Percentiles rank a stretch among this genome's conserved stretches.
These are phyloP conservation scores for Wickerhamiella slavikovae DNA, from an alignment of 805 yeast species.

Conservation along the genomic window DNA sequence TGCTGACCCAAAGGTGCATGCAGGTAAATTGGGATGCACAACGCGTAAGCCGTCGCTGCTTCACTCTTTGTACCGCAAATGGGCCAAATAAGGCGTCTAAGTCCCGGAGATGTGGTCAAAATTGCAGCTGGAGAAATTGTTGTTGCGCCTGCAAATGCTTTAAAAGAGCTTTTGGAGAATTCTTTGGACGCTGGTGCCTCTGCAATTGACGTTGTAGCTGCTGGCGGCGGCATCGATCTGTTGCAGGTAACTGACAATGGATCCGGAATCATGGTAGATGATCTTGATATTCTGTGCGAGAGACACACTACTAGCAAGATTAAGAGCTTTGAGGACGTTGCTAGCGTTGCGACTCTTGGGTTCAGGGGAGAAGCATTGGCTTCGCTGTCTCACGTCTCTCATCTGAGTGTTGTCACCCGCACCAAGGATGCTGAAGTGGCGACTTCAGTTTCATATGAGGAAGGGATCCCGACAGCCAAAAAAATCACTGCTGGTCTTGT, in stretches of 20 bases:
- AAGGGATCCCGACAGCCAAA: slow-evolving; percentile 37
- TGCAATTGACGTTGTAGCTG: slow-evolving; percentile 54
- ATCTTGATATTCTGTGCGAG: slow-evolving; percentile 63
- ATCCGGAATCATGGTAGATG: slow-evolving; percentile 48
- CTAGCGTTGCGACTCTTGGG: slow-evolving; percentile 59
- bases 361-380: slow-evolving; percentile 96
- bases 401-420: slow-evolving; percentile 62
- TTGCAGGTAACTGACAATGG: slow-evolving; percentile 86
- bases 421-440: slow-evolving; percentile 42
- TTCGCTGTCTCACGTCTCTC: slow-evolving; percentile 75
- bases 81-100: slow-evolving; percentile 26
- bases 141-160: slow-evolving; percentile 80
- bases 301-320: slow-evolving; percentile 86
- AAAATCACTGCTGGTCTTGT: slow-evolving; percentile 64
- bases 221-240: slow-evolving; percentile 79
- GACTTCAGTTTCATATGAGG: slow-evolving; percentile 42
- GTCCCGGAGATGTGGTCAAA: slow-evolving; percentile 54
- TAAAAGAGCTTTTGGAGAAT: slow-evolving; percentile 84
- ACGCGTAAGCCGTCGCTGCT: too few relatives aligned
- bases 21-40: too few relatives aligned
- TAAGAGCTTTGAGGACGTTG: slow-evolving; percentile 50
- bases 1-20: too few relatives aligned
- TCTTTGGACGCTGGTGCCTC: slow-evolving; percentile 72
- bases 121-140: slow-evolving; percentile 97
- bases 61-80: background rate